Percentiles rank a stretch among this genome's conserved stretches.
These are phyloP conservation scores for Globisporangium sylvaticum DNA, from an alignment of 352 stramenopile species.

Conservation along the genomic window DNA sequence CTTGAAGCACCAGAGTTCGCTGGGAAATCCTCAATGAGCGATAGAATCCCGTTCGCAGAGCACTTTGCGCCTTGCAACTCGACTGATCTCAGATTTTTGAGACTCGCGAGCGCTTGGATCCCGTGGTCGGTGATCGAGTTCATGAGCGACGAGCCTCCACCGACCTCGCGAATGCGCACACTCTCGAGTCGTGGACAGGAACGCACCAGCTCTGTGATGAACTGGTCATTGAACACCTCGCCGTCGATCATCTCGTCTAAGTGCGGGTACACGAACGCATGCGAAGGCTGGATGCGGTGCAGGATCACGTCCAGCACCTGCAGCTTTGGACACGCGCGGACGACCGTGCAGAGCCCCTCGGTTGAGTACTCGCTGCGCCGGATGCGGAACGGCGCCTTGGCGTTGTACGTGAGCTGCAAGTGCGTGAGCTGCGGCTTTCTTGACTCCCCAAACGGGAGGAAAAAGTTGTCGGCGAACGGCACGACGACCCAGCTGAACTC, in stretches of 20 bases:
- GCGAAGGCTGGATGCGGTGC: conserved; percentile 40
- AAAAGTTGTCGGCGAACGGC: conserved; percentile 65
- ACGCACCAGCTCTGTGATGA: conserved; percentile 22
- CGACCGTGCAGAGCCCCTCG: conserved; percentile 28
- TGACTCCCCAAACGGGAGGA: conserved; percentile 41
- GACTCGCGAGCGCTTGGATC: conserved; percentile 20
- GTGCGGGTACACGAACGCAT: conserved; percentile 48
- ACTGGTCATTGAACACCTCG: conserved; percentile 45
- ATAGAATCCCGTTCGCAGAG: conserved; percentile 23
- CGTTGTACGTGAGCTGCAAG: conserved; percentile 51
- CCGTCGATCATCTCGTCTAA: conserved; percentile 58
- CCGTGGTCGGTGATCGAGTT: conserved; percentile 36
- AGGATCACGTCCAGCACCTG: conserved; percentile 43
- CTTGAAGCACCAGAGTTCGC: not conserved
- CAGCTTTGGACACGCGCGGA: conserved; percentile 27
- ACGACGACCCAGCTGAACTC: conserved; percentile 73
- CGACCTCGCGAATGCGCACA: conserved; percentile 35
- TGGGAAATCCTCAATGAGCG: conserved; percentile 13
- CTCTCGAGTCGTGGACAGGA: conserved; percentile 25
- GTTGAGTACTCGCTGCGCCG: conserved; percentile 48
- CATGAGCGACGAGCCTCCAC: conserved; percentile 14
- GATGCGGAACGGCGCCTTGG: conserved; percentile 42
- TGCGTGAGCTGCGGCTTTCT: conserved; percentile 33
- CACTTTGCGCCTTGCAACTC: conserved; percentile 40
- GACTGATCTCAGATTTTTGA: conserved; percentile 20